phyloP scores from a whole-genome alignment of 2,329 filamentous ascomycete genomes.

The Rutstroemia sp. region DNA sequence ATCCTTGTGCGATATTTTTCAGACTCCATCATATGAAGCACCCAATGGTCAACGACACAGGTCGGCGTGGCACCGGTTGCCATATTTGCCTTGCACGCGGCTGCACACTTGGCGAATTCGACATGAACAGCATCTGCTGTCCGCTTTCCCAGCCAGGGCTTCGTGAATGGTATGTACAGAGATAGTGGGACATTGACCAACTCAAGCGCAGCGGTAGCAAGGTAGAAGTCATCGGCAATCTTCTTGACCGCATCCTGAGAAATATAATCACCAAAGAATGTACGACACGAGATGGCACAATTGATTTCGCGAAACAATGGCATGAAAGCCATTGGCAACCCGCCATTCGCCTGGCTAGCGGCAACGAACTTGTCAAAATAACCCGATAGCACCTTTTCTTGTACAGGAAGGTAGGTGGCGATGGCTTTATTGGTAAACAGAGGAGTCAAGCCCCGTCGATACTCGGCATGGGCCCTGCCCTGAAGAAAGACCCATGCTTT shows the following conservation, averaged over 20 bases:
- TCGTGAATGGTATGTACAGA: too few species aligned
- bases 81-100: slow-evolving; percentile 66
- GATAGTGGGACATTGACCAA: slow-evolving; percentile 66
- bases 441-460: slow-evolving; percentile 65
- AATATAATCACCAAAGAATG: slow-evolving; percentile 76
- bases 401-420: slow-evolving; percentile 62
- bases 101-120: slow-evolving; percentile 65
- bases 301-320: slow-evolving; percentile 67
- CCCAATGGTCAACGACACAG: slow-evolving; percentile 74
- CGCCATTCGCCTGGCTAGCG: slow-evolving; percentile 44
- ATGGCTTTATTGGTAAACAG: slow-evolving; percentile 41
- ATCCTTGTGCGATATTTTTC: too few species aligned
- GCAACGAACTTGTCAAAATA: slow-evolving; percentile 64
- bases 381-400: slow-evolving; percentile 63
- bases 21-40: slow-evolving; percentile 34
- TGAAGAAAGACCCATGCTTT: slow-evolving; percentile 75
- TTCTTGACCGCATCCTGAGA: slow-evolving; percentile 62
- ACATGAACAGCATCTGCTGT: slow-evolving; percentile 62
- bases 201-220: slow-evolving; percentile 70
- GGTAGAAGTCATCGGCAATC: slow-evolving; percentile 73
- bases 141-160: slow-evolving; percentile 36
- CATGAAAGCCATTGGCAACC: slow-evolving; percentile 61
- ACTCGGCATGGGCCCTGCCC: slow-evolving; percentile 70
- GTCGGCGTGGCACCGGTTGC: slow-evolving; percentile 57
- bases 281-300: slow-evolving; percentile 69